phyloP scores from a whole-genome alignment of 2,329 filamentous ascomycete species.

The Tolypocladium capitatum region DNA sequence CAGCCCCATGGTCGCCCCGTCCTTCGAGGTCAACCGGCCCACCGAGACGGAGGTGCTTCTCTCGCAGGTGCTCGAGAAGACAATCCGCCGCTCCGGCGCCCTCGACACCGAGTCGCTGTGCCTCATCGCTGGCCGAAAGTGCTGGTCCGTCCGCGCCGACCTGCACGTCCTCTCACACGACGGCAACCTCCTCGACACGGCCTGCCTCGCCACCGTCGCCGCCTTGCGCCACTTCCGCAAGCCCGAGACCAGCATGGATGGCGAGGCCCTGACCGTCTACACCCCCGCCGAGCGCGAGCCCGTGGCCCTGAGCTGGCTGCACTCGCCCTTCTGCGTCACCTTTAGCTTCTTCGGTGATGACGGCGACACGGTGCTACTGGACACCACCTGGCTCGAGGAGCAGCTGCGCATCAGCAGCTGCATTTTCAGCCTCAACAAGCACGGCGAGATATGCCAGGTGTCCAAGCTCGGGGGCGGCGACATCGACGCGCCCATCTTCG shows the following conservation, averaged over 20 bases:
- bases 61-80: constrained; percentile 83
- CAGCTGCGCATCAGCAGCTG: constrained; percentile 60
- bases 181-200: constrained; percentile 75
- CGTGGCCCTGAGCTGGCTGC: constrained; percentile 78
- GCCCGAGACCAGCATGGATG: constrained; percentile 77
- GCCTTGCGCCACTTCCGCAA: constrained; percentile 83
- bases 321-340: constrained; percentile 82
- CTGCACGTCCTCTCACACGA: constrained; percentile 86
- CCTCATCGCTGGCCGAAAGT: constrained; percentile 79
- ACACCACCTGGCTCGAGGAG: constrained; percentile 63
- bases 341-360: constrained; percentile 72
- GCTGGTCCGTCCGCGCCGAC: constrained; percentile 83
- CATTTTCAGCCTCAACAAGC: constrained; percentile 75
- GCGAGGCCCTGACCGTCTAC: constrained; percentile 74
- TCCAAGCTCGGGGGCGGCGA: constrained; percentile 79
- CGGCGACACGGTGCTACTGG: constrained; percentile 54
- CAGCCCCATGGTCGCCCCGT: constrained; percentile 80
- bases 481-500: constrained; percentile 63
- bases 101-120: constrained; percentile 94
- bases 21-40: constrained; percentile 74
- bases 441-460: constrained; percentile 83
- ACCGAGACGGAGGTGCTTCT: constrained; percentile 77
- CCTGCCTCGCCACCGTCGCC: constrained; percentile 77
- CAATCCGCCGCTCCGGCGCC: constrained; percentile 79
- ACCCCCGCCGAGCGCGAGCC: constrained; percentile 76